Percentiles rank a stretch among this genome's conserved stretches.
phyloP scores from a whole-genome alignment of 1,284 basidiomycete species.

The Leccinum angustisporum region DNA sequence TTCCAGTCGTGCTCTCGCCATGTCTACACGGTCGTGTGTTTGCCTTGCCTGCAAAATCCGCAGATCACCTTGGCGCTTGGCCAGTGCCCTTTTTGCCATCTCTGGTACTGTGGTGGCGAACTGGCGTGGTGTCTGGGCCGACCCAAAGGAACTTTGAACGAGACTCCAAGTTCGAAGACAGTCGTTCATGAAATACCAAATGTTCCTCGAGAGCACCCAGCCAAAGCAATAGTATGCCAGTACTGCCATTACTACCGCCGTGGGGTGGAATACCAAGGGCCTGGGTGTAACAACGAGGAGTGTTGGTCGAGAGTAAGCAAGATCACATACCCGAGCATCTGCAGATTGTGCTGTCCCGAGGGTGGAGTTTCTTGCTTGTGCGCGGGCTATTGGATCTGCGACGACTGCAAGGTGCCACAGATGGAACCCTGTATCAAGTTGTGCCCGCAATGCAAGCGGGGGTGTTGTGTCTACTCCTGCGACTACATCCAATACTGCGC shows the following conservation, averaged over 20 bases:
- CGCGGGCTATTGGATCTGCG: conserved; percentile 24
- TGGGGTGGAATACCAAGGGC: background rate
- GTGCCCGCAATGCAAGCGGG: conserved; percentile 18
- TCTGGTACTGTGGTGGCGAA: conserved; percentile 25
- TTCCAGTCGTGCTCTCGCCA: background rate
- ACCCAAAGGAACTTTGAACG: background rate
- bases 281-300: background rate
- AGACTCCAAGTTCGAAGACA: background rate
- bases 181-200: background rate
- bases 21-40: conserved; percentile 9
- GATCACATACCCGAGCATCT: background rate
- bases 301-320: background rate
- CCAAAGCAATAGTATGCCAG: background rate
- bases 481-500: conserved; percentile 23
- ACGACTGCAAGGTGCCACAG: conserved; percentile 18
- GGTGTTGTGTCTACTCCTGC: conserved; percentile 22
- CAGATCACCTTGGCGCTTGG: conserved; percentile 18
- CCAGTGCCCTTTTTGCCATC: conserved; percentile 22
- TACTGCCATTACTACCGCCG: background rate
- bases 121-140: conserved; percentile 17
- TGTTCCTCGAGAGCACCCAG: background rate
- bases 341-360: conserved; percentile 14
- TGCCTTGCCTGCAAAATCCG: conserved; percentile 15
- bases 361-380: conserved; percentile 25
- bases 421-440: conserved; percentile 9